Evolutionary conservation across 768 basidiomycete species (phyloP).

Genomic region (Lactarius indigo): DNA sequence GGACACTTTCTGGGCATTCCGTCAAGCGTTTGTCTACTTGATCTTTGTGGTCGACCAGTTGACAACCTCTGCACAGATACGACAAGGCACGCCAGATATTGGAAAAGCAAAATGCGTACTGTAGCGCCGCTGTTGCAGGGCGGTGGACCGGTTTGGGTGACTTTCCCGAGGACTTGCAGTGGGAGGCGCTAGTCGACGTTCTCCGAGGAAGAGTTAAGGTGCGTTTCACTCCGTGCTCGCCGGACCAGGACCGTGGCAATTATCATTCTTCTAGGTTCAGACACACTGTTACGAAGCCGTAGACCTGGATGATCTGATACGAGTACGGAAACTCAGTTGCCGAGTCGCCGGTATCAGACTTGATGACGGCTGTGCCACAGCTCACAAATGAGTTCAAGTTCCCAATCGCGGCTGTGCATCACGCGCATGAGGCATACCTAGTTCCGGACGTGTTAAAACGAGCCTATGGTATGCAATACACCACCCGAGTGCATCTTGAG

Average conservation of each 20-base stretch:
- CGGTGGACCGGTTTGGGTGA: conserved; percentile 50
- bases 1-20: conserved; percentile 69
- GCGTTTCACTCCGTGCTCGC: conserved; percentile 8
- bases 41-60: conserved; percentile 52
- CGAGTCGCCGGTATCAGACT: background rate
- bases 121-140: conserved; percentile 44
- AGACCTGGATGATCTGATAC: conserved; percentile 35
- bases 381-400: conserved; percentile 91
- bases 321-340: conserved; percentile 8
- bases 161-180: conserved; percentile 70
- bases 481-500: conserved; percentile 1
- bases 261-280: conserved; percentile 35
- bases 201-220: conserved; percentile 76
- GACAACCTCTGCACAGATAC: conserved; percentile 43
- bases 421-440: conserved; percentile 89
- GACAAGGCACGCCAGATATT: conserved; percentile 65
- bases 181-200: conserved; percentile 78
- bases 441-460: conserved; percentile 77
- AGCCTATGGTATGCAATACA: conserved; percentile 42
- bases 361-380: conserved; percentile 34
- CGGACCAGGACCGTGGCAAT: background rate
- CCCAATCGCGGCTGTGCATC: conserved; percentile 76
- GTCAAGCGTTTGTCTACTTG: conserved; percentile 42
- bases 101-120: conserved; percentile 65
- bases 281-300: conserved; percentile 42